Evolutionary conservation across 495 filamentous ascomycete species (phyloP), one percentile per base, ranked within the genome.

Genomic region (Aspergillus bridgeri): DNA sequence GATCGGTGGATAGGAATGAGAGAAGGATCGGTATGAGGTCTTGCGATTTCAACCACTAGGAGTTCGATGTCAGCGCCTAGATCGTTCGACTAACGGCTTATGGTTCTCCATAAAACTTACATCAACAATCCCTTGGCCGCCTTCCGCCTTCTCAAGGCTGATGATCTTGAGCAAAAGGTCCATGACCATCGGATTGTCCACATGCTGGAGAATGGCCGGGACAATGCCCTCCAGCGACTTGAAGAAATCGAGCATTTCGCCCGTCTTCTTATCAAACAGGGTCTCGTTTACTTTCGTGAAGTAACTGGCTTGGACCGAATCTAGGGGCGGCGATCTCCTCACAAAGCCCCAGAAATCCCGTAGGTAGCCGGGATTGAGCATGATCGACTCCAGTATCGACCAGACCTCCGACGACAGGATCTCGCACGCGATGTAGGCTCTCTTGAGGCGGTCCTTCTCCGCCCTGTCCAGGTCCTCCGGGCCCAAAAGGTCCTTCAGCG

Each of bases 201-300:
- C 90, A 71, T 99, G 94, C 64, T 90, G 88, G 51, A 98, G 79
- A 73, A 98, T 90, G 56, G 90, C 86, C 2, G 87, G 79, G 22
- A 99, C 81, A 29, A 95, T 88, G 42, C 86, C 85, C 27, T 93
- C 86, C 48, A 96, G 64, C 3, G 86, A 87, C 68, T 90, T 94
- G 60, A 98, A 81, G 49, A 98, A 84, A 17, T 86, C 86, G 45
- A 99, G 73, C 91, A 97, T 98, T 59, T 96, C 92, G 60, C 92
- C 89, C 27, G 95, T 97, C 81, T 98, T 98, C 72, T 92, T 95
- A 71, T 97, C 95, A 53, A 99, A 86, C 18, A 99, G 75, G 3
- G 91, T 86, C 70, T 99, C 94, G 74, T 97, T 98, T 61, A 99
- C 91, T 68, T 98, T 99, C 17, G 94, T 98, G 69, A 99, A 99